Conservation (phyloP, 345 rosid species). For the Erysimum cheiranthoides region DNA sequence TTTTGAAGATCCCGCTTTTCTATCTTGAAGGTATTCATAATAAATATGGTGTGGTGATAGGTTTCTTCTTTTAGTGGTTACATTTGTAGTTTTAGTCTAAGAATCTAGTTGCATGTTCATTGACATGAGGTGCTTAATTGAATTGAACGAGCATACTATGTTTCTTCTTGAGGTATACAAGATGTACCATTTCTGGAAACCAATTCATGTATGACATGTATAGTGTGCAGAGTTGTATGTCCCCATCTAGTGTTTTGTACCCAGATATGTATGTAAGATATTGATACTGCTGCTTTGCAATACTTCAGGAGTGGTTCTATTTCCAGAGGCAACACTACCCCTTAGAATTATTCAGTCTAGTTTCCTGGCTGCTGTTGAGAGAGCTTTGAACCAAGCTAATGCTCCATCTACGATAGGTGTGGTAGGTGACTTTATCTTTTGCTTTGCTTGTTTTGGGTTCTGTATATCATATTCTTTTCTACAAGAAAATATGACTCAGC, state of each 20-base stretch:
- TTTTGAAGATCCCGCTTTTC: constrained; percentile 71
- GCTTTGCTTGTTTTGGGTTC: constrained; percentile 15
- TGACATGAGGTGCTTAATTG: constrained; percentile 2
- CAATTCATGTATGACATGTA: neutral
- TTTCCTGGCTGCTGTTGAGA: constrained; percentile 80
- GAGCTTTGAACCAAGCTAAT: constrained; percentile 72
- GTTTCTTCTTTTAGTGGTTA: neutral
- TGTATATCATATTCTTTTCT: constrained; percentile 22
- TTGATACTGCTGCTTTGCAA: constrained; percentile 32
- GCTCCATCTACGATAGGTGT: constrained; percentile 89
- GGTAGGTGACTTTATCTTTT: constrained; percentile 58
- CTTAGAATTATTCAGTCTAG: constrained; percentile 76
- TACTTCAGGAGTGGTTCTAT: constrained; percentile 85
- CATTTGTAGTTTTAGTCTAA: neutral
- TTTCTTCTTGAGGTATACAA: neutral
- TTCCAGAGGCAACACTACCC: constrained; percentile 97
- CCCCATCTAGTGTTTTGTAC: neutral
- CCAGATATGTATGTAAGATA: neutral
- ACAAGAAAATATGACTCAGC: neutral
- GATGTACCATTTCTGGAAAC: neutral
- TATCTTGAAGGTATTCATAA: constrained; percentile 75
- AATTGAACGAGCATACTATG: constrained; percentile 10
- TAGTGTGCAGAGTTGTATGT: neutral
- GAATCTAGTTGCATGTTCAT: neutral
- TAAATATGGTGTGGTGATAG: neutral